phyloP scores from a whole-genome alignment of 495 filamentous ascomycete genomes.

The Aspergillus indologenus region DNA sequence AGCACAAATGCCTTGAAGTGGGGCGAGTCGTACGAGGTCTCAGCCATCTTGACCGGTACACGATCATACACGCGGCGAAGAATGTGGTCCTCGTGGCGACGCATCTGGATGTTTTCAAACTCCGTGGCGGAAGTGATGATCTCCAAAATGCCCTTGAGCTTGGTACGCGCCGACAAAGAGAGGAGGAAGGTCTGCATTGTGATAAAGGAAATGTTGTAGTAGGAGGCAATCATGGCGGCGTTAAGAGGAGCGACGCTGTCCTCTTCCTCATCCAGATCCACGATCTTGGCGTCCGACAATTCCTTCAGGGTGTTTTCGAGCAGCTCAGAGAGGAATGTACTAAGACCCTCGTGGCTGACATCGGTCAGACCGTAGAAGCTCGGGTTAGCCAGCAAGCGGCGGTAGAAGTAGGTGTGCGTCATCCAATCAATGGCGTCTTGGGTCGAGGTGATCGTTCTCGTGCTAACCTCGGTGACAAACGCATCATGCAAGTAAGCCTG shows the following conservation, averaged over 20 bases:
- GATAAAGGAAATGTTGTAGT: conserved; percentile 99
- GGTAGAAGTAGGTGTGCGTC: conserved; percentile 98
- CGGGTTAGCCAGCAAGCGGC: conserved; percentile 92
- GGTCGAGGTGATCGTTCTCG: conserved; percentile 85
- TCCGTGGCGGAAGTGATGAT: conserved; percentile 97
- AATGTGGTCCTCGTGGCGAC: conserved; percentile 85
- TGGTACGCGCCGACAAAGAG: conserved; percentile 83
- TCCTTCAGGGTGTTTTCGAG: conserved; percentile 93
- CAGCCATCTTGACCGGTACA: conserved; percentile 89
- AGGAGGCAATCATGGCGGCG: conserved; percentile 94
- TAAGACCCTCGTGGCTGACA: conserved; percentile 87
- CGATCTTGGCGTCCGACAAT: conserved; percentile 87
- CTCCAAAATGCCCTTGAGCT: conserved; percentile 93
- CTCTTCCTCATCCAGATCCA: conserved; percentile 95
- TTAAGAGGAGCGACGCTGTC: conserved; percentile 88
- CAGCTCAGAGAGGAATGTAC: conserved; percentile 89
- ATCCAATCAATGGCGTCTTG: conserved; percentile 99
- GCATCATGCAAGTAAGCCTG: conserved; percentile 90
- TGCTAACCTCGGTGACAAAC: conserved; percentile 95
- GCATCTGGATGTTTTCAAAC: conserved; percentile 92
- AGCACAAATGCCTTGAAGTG: conserved; percentile 98
- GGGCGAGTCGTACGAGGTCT: conserved; percentile 82
- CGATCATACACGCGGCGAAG: conserved; percentile 92
- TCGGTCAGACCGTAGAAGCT: conserved; percentile 93
- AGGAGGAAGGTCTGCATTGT: conserved; percentile 99